Evolutionary conservation across 2,329 filamentous ascomycete species (phyloP).

Genomic region (Botryotinia narcissicola): DNA sequence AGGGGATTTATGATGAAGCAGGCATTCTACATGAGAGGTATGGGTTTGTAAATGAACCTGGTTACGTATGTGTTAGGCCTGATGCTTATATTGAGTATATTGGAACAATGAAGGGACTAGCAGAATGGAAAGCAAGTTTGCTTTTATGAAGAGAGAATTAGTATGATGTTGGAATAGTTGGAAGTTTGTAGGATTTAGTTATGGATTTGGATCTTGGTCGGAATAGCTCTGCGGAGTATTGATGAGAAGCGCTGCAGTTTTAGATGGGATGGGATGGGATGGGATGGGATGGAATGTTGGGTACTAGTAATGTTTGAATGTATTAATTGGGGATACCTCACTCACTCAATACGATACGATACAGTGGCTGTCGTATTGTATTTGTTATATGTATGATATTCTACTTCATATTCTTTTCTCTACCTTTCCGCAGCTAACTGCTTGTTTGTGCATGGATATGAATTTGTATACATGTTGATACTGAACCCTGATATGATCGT

Average conservation of each 20-base stretch:
- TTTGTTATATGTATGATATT: not conserved
- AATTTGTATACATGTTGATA: not conserved
- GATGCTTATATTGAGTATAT: conserved; percentile 32
- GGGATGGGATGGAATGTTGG: not conserved
- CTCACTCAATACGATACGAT: not conserved
- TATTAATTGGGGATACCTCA: not conserved
- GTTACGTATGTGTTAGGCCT: conserved; percentile 29
- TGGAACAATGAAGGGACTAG: conserved; percentile 28
- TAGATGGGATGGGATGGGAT: not conserved
- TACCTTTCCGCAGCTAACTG: too few relatives aligned
- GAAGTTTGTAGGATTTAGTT: not conserved
- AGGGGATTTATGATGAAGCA: conserved; percentile 25
- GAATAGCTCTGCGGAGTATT: not conserved
- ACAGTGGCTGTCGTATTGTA: not conserved
- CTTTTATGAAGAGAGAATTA: not conserved
- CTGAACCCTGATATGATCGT: too few relatives aligned
- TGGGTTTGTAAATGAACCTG: conserved; percentile 26
- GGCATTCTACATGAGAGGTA: conserved; percentile 31
- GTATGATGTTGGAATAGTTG: not conserved
- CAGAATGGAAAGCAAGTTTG: conserved; percentile 21
- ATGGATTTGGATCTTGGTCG: not conserved
- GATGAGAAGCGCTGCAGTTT: not conserved
- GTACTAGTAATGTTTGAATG: not conserved
- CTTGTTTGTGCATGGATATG: not conserved
- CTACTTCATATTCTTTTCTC: not conserved